phyloP scores from a whole-genome alignment of 768 basidiomycete species.

The Sutorius australiensis region DNA sequence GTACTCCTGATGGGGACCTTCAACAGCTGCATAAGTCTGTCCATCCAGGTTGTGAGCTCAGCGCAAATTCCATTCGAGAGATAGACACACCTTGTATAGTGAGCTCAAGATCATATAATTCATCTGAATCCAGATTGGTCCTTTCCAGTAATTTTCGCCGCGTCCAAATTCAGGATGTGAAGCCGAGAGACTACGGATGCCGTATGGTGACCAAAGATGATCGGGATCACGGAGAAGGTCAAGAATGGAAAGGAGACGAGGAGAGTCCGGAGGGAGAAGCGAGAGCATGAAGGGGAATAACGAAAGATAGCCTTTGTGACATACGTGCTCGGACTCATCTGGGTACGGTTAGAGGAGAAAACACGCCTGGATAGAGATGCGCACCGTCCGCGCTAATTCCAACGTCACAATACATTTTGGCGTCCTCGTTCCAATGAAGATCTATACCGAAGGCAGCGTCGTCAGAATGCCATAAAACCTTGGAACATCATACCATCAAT shows the following conservation, averaged over 20 bases:
- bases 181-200: slow-evolving; percentile 83
- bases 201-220: slow-evolving; percentile 90
- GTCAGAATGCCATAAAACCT: background rate
- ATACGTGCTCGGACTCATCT: slow-evolving; percentile 93
- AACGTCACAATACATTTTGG: slow-evolving; percentile 92
- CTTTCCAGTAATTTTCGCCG: slow-evolving; percentile 97
- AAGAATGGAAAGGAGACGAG: slow-evolving; percentile 76
- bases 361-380: slow-evolving; percentile 5
- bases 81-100: slow-evolving; percentile 59
- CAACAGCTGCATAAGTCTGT: slow-evolving; percentile 71
- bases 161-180: slow-evolving; percentile 86
- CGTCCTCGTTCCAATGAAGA: slow-evolving; percentile 87
- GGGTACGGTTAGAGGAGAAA: slow-evolving; percentile 2
- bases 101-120: slow-evolving; percentile 86
- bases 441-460: slow-evolving; percentile 42
- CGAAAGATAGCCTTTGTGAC: slow-evolving; percentile 90
- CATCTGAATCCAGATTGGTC: slow-evolving; percentile 97
- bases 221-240: slow-evolving; percentile 75
- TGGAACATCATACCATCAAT: slow-evolving; percentile 62
- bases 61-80: background rate
- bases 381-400: slow-evolving; percentile 81
- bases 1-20: slow-evolving; percentile 76
- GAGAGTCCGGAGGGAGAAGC: slow-evolving; percentile 71
- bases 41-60: slow-evolving; percentile 3
- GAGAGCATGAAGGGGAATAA: slow-evolving; percentile 90